Base-by-base conservation (phyloP, 2,329 filamentous ascomycete species). In the Fusarium virguliforme region DNA sequence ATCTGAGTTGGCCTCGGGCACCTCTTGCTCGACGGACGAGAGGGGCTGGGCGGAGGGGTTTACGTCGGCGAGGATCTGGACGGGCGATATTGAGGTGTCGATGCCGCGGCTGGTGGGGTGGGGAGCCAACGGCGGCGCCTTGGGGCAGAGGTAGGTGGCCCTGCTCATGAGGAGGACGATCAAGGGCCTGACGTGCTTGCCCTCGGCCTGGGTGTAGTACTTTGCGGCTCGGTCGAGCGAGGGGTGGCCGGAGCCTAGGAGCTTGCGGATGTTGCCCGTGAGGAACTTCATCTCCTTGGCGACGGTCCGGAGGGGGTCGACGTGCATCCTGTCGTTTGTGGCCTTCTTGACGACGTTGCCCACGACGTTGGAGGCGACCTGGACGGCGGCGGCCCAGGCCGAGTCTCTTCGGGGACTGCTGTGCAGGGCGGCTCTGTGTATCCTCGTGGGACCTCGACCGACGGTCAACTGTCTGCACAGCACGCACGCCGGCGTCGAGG, bases 231-330 rank as follows among this genome's bases (percentile, higher is more conserved):
- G 95, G 79, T 98, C 96, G 66, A 99, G 88, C 50, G 95, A 94
- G 1, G 96, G 96, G 79, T 99, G 95, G 6, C 95, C 95, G 0
- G 95, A 98, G 6, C 95, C 95, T 15, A 98, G 85, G n/a, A 98
- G 86, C 79, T 97, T 93, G 67, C 94, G 89, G 81, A 98, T 97
- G 77, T 98, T 97, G 60, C 94, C 94, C 10, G 93, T 97, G 77
- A 98, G 84, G 76, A 95, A 97, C 82, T 97, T 96, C 91, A 99
- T 94, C 85, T 98, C 95, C 83, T 97, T 97, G 69, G 94, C 95
- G 35, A 98, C 95, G 35, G 94, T 92, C 68, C 93, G 90, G 77
- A 98, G 87, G 35, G 95, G 95, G 80, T 98, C 95, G 76, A 97
- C 89, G 68, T 90, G 89, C 83, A 97, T 89, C 64, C 89, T 88